These are phyloP conservation scores for Termitomyces sp. DNA, from an alignment of 768 basidiomycete species.

Conservation along the genomic window DNA sequence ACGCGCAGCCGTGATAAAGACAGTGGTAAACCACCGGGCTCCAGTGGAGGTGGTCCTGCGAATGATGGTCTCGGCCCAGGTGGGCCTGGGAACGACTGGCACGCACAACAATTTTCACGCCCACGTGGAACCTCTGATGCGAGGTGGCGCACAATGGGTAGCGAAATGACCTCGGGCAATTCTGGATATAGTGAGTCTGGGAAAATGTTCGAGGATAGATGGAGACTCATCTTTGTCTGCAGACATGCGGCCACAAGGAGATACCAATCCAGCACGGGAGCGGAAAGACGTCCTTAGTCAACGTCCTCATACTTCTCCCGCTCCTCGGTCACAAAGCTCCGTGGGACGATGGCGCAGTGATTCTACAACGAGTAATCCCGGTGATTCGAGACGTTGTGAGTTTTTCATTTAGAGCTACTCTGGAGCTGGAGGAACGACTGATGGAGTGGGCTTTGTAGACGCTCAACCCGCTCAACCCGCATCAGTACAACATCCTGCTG, in stretches of 20 bases:
- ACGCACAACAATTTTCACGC: slow-evolving; percentile 34
- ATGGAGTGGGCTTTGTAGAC: background rate
- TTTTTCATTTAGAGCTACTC: background rate
- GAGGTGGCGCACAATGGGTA: slow-evolving; percentile 37
- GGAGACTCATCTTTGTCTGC: background rate
- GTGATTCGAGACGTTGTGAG: background rate
- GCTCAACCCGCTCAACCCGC: background rate
- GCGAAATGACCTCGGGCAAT: slow-evolving; percentile 16
- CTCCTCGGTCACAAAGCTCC: background rate
- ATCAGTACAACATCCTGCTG: background rate
- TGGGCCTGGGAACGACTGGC: slow-evolving; percentile 15
- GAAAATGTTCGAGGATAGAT: background rate
- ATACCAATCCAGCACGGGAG: background rate
- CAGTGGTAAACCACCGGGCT: slow-evolving; percentile 28
- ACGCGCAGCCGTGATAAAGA: slow-evolving; percentile 49
- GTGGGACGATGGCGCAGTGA: slow-evolving; percentile 6
- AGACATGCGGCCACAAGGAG: background rate
- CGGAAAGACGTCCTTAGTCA: background rate
- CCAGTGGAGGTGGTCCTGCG: slow-evolving; percentile 27
- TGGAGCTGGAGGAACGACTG: background rate
- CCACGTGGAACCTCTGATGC: slow-evolving; percentile 75
- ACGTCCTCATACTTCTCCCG: background rate
- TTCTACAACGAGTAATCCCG: background rate
- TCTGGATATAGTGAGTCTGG: slow-evolving; percentile 25
- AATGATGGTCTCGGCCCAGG: slow-evolving; percentile 20